Conservation (phyloP, 495 filamentous ascomycete genomes). For the Hypoxylon lenormandii region DNA sequence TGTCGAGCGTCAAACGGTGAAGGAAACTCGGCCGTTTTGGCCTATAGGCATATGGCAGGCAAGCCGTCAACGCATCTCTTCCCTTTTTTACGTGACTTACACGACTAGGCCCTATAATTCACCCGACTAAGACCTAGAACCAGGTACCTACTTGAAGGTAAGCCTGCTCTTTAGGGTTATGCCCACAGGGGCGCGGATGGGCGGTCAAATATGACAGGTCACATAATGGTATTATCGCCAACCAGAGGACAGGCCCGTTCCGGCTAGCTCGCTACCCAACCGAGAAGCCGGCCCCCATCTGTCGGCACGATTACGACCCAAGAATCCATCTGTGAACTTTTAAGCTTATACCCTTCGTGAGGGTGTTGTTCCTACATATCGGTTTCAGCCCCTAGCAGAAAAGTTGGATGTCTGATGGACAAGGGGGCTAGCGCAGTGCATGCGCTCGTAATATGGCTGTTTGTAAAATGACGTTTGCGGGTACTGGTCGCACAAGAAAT, state of each 20-base stretch:
- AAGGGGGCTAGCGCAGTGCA: conserved; percentile 33
- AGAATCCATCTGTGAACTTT: conserved; percentile 40
- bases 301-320: conserved; percentile 45
- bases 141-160: conserved; percentile 33
- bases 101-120: conserved; percentile 28
- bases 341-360: conserved; percentile 41
- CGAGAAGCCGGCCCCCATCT: conserved; percentile 37
- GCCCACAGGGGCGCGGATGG: conserved; percentile 44
- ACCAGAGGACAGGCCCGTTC: conserved; percentile 37
- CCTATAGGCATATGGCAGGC: conserved; percentile 3
- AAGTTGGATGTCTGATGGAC: conserved; percentile 30
- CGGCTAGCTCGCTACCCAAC: conserved; percentile 43
- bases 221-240: conserved; percentile 28
- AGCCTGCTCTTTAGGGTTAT: conserved; percentile 31
- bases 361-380: conserved; percentile 41
- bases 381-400: conserved; percentile 41
- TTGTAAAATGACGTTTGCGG: conserved; percentile 35
- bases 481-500: conserved; percentile 26
- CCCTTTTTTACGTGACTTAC: conserved; percentile 7
- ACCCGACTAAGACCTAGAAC: conserved; percentile 15
- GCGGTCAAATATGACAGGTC: conserved; percentile 48
- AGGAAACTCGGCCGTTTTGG: conserved; percentile 18
- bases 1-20: conserved; percentile 32
- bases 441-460: conserved; percentile 20
- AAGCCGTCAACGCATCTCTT: conserved; percentile 23